Conservation (phyloP, 2,329 filamentous ascomycete genomes). For the Aspergillus luchuensis region DNA sequence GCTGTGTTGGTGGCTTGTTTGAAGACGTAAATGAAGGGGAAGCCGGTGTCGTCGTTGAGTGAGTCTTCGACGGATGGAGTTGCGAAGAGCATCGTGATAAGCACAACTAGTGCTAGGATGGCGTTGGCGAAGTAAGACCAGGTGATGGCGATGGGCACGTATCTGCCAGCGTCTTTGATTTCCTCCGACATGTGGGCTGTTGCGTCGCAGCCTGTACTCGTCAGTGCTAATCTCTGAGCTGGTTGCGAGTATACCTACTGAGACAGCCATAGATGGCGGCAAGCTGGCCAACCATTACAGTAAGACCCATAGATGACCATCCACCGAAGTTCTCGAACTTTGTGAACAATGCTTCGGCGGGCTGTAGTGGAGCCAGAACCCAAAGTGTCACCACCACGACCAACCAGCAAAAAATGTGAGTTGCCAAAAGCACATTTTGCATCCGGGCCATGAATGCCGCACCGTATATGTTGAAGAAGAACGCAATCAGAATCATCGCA, state of each 20-base stretch:
- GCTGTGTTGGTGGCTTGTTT: constrained; percentile 25
- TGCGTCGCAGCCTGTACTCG: constrained; percentile 25
- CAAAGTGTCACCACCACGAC: constrained; percentile 35
- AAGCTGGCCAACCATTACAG: constrained; percentile 44
- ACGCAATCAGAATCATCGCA: constrained; percentile 48
- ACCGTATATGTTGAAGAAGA: constrained; percentile 44
- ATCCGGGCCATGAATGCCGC: constrained; percentile 37
- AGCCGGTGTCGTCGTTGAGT: constrained; percentile 45
- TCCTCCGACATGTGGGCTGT: constrained; percentile 50
- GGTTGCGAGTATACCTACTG: constrained; percentile 11
- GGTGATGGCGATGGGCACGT: constrained; percentile 51
- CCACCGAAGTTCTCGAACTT: constrained; percentile 42
- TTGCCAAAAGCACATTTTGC: constrained; percentile 42
- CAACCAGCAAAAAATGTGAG: constrained; percentile 43
- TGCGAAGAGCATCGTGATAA: constrained; percentile 49
- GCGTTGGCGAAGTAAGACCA: constrained; percentile 51
- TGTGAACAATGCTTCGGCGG: constrained; percentile 36
- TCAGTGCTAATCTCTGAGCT: background rate
- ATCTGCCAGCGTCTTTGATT: constrained; percentile 48
- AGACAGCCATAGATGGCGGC: constrained; percentile 34
- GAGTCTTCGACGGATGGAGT: constrained; percentile 37
- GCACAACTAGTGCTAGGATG: constrained; percentile 45
- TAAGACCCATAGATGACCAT: constrained; percentile 40
- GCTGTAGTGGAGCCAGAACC: constrained; percentile 35
- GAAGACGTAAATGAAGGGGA: constrained; percentile 54